Evolutionary conservation across 768 basidiomycete genomes (phyloP), one percentile per base, ranked within the genome.

Genomic region (Trametes coccinea): DNA sequence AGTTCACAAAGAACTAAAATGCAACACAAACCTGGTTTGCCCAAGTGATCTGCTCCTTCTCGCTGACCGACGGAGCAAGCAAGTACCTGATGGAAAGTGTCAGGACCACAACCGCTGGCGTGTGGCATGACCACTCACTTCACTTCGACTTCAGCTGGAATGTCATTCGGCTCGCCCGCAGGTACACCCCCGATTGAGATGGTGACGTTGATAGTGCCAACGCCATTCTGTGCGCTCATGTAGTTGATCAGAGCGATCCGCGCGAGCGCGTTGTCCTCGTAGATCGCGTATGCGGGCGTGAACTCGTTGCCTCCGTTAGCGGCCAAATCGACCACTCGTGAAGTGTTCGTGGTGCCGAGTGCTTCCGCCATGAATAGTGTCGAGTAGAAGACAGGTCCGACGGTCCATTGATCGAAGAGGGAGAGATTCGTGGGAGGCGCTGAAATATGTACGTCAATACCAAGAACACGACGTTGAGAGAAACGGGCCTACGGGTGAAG

Each of bases 201-300:
- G 7, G 75, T 79, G 10, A 80, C 80, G 2, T 77, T 81, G 61
- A 83, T 82, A 50, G 82, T 77, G 66, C 78, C 84, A 0, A 77
- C 80, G 5, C 87, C 88, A 3, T 78, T 76, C 0, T 78, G 61
- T 67, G 92, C 90, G 30, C 80, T 78, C 45, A 90, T 78, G 67
- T 82, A 93, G 72, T 93, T 94, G 76, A 92, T 82, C 53, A 93
- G 69, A 7, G 84, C 86, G 0, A 90, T 78, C 45, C 87, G 81
- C 8, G 80, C 79, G 3, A 87, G 82, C 3, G 71, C 76, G 16
- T 84, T 84, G 59, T 87, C 80, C 71, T 93, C 89, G 69, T 92
- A 93, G 55, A 93, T 82, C 5, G 82, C 88, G 69, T 92, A 69
- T 53, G 82, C 78, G 60, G 90, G 88, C 5, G 87, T 88, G 64